A percentile compares a stretch with the other conserved stretches of the same genome.
phyloP scores from a whole-genome alignment of 78 protist species.

The Tieghemostelium lacteum region DNA sequence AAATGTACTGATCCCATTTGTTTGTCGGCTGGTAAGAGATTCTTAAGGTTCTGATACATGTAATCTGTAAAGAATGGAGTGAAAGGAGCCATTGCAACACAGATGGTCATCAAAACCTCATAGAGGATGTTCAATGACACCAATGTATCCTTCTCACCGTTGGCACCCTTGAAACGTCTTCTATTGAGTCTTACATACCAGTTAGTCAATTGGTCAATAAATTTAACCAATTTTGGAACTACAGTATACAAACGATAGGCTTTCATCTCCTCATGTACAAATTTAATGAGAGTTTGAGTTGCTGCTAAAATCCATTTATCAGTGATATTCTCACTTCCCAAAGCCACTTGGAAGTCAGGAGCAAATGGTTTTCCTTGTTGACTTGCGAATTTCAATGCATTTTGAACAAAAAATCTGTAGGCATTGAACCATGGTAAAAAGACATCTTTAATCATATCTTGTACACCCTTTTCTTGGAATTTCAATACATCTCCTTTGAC shows the following conservation, averaged over 20 bases:
- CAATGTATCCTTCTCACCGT: constrained; percentile 75
- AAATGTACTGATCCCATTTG: constrained; percentile 91
- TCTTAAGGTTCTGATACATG: constrained; percentile 93
- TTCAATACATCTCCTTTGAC: constrained; percentile 97
- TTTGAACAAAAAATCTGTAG: constrained; percentile 94
- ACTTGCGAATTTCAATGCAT: constrained; percentile 63
- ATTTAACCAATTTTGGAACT: constrained; percentile 94
- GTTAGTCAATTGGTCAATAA: constrained; percentile 96
- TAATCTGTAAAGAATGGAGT: constrained; percentile 99
- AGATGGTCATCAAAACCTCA: constrained; percentile 90
- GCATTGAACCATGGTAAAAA: constrained; percentile 98
- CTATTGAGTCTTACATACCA: constrained; percentile 96
- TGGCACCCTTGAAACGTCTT: constrained; percentile 79
- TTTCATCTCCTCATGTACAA: constrained; percentile 95
- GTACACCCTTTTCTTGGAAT: constrained; percentile 95
- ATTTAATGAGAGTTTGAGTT: constrained; percentile 85
- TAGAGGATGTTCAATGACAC: constrained; percentile 86
- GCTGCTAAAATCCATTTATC: constrained; percentile 97
- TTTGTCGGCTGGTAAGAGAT: constrained; percentile 76
- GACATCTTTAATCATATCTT: constrained; percentile 92
- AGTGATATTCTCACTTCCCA: constrained; percentile 89
- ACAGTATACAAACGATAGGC: constrained; percentile 99
- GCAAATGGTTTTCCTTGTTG: constrained; percentile 32
- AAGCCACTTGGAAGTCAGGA: constrained; percentile 40
- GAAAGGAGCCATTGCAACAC: constrained; percentile 97